Percentiles rank a stretch among this genome's conserved stretches.
Evolutionary conservation across 768 basidiomycete species (phyloP).

Genomic region (Phlegmacium glaucopus): DNA sequence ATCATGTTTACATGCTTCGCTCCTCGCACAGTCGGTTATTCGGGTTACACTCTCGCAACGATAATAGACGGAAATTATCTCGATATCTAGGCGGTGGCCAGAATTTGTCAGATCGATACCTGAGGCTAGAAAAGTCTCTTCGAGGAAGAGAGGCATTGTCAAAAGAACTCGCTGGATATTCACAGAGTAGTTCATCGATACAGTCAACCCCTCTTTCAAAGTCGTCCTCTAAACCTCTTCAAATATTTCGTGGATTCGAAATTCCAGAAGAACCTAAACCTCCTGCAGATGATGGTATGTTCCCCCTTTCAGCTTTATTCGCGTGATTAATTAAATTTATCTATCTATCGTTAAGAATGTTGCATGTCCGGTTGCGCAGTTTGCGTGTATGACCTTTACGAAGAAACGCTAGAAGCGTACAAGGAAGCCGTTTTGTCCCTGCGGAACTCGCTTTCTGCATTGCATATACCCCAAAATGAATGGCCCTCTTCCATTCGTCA

Average conservation of each 20-base stretch:
- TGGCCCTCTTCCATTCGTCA: slow-evolving; percentile 62
- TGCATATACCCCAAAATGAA: slow-evolving; percentile 48
- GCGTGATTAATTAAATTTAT: background rate
- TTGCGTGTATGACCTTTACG: slow-evolving; percentile 89
- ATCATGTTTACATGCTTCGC: slow-evolving; percentile 18
- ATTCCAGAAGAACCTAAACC: slow-evolving; percentile 61
- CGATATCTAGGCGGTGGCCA: slow-evolving; percentile 41
- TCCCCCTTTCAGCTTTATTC: background rate
- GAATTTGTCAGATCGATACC: slow-evolving; percentile 57
- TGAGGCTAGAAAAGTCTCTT: slow-evolving; percentile 51
- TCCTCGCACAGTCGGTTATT: slow-evolving; percentile 2
- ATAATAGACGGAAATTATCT: slow-evolving; percentile 7
- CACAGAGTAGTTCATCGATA: background rate
- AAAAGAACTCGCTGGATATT: slow-evolving; percentile 24
- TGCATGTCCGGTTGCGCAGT: slow-evolving; percentile 94
- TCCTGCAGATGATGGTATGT: slow-evolving; percentile 66
- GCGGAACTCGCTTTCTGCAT: slow-evolving; percentile 42
- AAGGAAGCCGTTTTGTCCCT: slow-evolving; percentile 49
- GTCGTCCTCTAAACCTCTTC: slow-evolving; percentile 6
- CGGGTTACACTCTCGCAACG: slow-evolving; percentile 5
- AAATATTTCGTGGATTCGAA: slow-evolving; percentile 48
- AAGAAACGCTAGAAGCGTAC: slow-evolving; percentile 67
- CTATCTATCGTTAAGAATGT: slow-evolving; percentile 64
- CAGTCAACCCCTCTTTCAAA: slow-evolving; percentile 1
- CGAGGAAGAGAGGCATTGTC: slow-evolving; percentile 39